phyloP scores from a whole-genome alignment of 352 stramenopile species.

The Pelagophyceae sp. region DNA sequence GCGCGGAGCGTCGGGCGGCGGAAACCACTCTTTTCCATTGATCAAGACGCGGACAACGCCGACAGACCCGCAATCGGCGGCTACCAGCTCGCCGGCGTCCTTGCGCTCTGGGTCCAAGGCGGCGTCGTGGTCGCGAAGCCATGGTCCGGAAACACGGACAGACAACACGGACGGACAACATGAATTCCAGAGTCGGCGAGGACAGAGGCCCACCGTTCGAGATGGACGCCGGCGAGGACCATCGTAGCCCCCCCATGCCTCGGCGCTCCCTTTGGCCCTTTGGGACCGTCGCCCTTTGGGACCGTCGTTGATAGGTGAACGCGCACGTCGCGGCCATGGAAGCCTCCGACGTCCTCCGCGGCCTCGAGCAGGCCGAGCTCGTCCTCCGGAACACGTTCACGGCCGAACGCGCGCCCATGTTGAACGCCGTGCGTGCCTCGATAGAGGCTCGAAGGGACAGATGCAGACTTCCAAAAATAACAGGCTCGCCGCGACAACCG shows the following conservation, averaged over 20 bases:
- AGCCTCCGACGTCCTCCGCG: neutral
- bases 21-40: neutral
- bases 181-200: too few species aligned
- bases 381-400: neutral
- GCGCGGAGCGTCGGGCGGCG: neutral
- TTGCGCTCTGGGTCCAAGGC: slow-evolving; percentile 22
- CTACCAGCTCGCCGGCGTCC: slow-evolving; percentile 17
- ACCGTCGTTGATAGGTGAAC: too few species aligned
- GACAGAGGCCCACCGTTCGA: too few species aligned
- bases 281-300: too few species aligned
- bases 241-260: too few species aligned
- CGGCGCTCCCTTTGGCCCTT: too few species aligned
- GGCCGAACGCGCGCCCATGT: neutral
- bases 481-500: neutral
- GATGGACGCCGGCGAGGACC: too few species aligned
- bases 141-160: too few species aligned
- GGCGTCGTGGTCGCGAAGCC: too few species aligned
- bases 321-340: slow-evolving; percentile 2
- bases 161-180: too few species aligned
- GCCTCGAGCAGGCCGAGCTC: neutral
- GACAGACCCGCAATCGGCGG: neutral
- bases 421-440: neutral
- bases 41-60: neutral
- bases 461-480: neutral
- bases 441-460: too few species aligned